These are phyloP conservation scores for Phytophthora fragariaefolia DNA, from an alignment of 352 stramenopile species.

Conservation along the genomic window DNA sequence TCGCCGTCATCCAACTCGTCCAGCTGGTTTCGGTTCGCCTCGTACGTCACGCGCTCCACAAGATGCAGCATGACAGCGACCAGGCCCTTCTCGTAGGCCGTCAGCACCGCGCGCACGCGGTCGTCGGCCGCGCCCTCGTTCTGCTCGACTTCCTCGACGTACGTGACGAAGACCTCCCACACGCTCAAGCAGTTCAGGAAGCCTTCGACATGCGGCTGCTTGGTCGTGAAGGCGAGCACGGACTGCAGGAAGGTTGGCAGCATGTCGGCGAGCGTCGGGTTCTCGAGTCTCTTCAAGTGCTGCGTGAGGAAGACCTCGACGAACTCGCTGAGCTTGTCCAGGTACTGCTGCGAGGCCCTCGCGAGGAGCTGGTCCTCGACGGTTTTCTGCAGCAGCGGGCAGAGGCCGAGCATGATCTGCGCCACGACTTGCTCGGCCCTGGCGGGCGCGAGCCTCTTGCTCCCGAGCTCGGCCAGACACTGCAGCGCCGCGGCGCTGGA, in stretches of 20 bases:
- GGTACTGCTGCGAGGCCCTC: conserved; percentile 58
- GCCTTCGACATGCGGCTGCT: conserved; percentile 75
- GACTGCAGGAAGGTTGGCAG: conserved; percentile 65
- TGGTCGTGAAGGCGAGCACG: conserved; percentile 67
- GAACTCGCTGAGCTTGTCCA: conserved; percentile 82
- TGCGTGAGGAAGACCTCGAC: conserved; percentile 79
- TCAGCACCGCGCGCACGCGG: conserved; percentile 50
- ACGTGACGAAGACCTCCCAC: conserved; percentile 86
- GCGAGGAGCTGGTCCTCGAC: conserved; percentile 62
- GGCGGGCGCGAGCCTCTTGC: conserved; percentile 59
- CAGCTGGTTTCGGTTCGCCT: conserved; percentile 68
- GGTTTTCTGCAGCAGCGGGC: conserved; percentile 65
- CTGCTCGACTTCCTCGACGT: conserved; percentile 81
- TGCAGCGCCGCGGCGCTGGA: conserved; percentile 67
- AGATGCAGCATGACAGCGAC: conserved; percentile 83
- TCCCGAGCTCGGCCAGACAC: conserved; percentile 68
- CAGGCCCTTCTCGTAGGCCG: conserved; percentile 73
- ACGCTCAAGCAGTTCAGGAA: conserved; percentile 83
- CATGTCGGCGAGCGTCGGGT: conserved; percentile 50
- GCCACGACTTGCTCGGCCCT: conserved; percentile 57
- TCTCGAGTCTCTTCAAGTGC: conserved; percentile 76
- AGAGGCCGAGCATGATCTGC: conserved; percentile 59
- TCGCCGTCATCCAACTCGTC: conserved; percentile 66
- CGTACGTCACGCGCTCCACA: conserved; percentile 71
- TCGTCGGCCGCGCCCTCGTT: conserved; percentile 72